phyloP scores from a whole-genome alignment of 1,139 yeast genomes.

The Tardiomyces depauwii region DNA sequence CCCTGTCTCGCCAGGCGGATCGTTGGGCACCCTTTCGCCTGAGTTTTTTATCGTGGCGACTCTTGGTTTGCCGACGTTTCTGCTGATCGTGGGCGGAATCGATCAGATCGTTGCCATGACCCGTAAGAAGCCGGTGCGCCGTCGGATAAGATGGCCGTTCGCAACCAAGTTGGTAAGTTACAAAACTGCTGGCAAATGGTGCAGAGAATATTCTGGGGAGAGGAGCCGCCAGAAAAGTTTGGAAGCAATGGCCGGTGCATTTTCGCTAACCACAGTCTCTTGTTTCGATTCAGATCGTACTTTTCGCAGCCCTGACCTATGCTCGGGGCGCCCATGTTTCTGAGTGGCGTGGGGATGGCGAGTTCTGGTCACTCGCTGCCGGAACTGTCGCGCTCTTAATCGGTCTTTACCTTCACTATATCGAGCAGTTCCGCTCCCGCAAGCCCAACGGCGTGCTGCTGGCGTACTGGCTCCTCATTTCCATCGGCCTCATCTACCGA shows the following conservation, averaged over 20 bases:
- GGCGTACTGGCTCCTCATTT: conserved; percentile 62
- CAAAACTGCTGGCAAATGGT: no score
- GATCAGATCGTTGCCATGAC: neutral
- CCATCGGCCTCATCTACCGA: conserved; percentile 28
- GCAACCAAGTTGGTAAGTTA: neutral
- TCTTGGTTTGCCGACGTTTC: neutral
- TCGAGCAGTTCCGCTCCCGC: conserved; percentile 56
- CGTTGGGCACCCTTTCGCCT: no score
- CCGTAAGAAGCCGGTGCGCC: neutral
- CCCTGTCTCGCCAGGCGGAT: no score
- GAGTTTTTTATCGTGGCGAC: no score
- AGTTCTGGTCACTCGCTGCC: conserved; percentile 29
- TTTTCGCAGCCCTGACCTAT: neutral
- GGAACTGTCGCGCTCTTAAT: conserved; percentile 36
- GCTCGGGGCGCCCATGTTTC: neutral
- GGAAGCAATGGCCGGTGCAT: no score
- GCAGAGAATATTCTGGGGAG: no score
- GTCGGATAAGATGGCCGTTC: neutral
- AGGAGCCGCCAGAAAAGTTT: no score
- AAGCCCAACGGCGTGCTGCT: conserved; percentile 63
- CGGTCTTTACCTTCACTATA: conserved; percentile 48
- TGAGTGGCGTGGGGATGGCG: neutral
- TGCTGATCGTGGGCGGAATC: neutral
- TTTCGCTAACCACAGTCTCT: neutral
- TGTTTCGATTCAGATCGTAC: neutral